These are phyloP conservation scores for Agrostemma githago DNA, from an alignment of 148 eudicot species.

Conservation along the genomic window DNA sequence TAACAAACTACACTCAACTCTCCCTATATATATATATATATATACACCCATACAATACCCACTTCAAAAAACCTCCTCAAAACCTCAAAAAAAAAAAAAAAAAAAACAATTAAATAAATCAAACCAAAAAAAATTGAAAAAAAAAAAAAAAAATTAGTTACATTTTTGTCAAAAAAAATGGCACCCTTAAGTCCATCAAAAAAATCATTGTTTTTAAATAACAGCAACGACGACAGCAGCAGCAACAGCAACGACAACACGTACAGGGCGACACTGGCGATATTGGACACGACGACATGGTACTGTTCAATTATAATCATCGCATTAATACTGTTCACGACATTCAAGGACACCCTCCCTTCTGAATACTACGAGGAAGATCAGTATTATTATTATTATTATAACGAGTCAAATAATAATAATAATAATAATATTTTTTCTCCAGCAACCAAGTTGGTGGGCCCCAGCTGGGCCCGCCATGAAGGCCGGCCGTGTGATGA, in stretches of 20 bases:
- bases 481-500: slow-evolving; percentile 37
- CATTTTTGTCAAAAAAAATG: not conserved
- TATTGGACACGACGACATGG: slow-evolving; percentile 48
- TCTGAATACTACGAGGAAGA: not conserved
- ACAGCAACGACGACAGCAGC: not conserved
- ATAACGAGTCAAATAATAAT: not conserved
- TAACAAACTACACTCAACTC: too few relatives aligned
- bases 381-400: not conserved
- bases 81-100: not conserved
- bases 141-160: not conserved
- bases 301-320: slow-evolving; percentile 44
- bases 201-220: not conserved
- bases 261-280: slow-evolving; percentile 20
- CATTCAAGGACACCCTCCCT: slow-evolving; percentile 21
- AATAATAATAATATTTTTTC: not conserved
- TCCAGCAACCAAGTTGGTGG: not conserved
- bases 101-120: not conserved
- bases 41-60: not conserved
- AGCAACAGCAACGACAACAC: not conserved
- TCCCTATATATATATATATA: not conserved
- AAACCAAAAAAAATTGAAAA: not conserved
- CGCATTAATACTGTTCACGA: slow-evolving; percentile 21
- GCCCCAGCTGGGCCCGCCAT: not conserved
- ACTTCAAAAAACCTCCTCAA: not conserved
- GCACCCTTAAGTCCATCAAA: not conserved